Conservation (phyloP, 73 alveolate genomes). For the Symbiodinium pilosum region DNA sequence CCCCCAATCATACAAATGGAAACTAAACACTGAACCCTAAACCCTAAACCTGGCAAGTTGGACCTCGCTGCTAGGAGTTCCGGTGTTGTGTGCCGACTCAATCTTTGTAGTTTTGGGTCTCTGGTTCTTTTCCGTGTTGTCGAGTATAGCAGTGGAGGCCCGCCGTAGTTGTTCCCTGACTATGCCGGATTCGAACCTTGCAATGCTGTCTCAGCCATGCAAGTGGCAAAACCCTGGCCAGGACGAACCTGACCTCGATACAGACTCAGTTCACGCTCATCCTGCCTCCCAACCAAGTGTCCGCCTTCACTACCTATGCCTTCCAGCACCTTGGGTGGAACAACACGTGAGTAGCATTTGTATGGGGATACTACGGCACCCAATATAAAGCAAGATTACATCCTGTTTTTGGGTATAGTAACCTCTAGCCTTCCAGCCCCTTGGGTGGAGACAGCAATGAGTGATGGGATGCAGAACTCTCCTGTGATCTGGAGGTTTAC, state of each 20-base stretch:
- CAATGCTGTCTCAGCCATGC: too few species aligned
- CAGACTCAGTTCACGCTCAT: background rate
- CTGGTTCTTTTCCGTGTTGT: background rate
- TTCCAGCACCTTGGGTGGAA: conserved; percentile 80
- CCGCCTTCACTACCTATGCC: background rate
- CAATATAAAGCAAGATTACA: background rate
- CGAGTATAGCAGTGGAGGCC: background rate
- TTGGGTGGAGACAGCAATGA: too few species aligned
- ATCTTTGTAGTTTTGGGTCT: too few species aligned
- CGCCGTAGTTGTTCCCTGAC: background rate
- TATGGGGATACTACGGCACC: too few species aligned
- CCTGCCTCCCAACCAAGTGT: conserved; percentile 25
- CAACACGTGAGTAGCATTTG: too few species aligned
- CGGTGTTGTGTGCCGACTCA: too few species aligned
- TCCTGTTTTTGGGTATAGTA: background rate
- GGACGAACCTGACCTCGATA: conserved; percentile 25
- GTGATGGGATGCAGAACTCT: too few species aligned
- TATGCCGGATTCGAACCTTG: background rate
- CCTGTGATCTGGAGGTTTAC: background rate
- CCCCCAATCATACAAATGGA: too few species aligned
- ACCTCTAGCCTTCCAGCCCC: background rate
- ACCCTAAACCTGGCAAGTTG: too few species aligned
- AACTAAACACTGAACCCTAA: too few species aligned
- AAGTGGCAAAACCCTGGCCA: too few species aligned
- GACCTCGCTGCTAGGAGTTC: too few species aligned